Evolutionary conservation across 805 yeast genomes (phyloP).

Genomic region (Wickerhamiella lipophila): DNA sequence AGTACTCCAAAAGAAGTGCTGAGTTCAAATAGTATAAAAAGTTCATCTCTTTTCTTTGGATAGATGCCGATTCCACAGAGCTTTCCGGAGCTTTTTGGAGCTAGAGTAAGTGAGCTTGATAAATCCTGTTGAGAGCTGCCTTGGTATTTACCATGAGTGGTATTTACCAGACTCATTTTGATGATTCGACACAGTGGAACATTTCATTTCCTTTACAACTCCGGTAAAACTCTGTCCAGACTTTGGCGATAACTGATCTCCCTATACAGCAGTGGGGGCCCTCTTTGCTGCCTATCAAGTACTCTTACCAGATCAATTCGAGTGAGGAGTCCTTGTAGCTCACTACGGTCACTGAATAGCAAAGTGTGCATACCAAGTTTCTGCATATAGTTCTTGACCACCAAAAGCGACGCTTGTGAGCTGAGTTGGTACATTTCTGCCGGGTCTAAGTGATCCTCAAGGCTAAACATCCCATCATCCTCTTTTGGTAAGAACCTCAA

Average conservation of each 20-base stretch:
- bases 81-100: no score
- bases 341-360: constrained; percentile 7
- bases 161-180: no score
- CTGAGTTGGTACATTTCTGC: constrained; percentile 4
- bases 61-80: no score
- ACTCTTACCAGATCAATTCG: constrained; percentile 8
- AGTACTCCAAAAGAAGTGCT: no score
- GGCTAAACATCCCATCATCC: constrained; percentile 1
- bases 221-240: constrained; percentile 10
- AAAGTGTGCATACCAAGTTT: constrained; percentile 11
- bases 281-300: not conserved
- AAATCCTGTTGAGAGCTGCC: no score
- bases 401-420: constrained; percentile 3
- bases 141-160: no score
- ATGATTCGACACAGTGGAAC: no score
- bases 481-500: constrained; percentile 4
- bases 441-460: not conserved
- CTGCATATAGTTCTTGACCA: constrained; percentile 6
- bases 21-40: no score
- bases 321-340: constrained; percentile 11
- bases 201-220: not conserved
- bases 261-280: constrained; percentile 10
- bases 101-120: no score
- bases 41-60: no score
- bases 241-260: constrained; percentile 11